Evolutionary conservation across 495 filamentous ascomycete species (phyloP).

Genomic region (Bacidia rubella): DNA sequence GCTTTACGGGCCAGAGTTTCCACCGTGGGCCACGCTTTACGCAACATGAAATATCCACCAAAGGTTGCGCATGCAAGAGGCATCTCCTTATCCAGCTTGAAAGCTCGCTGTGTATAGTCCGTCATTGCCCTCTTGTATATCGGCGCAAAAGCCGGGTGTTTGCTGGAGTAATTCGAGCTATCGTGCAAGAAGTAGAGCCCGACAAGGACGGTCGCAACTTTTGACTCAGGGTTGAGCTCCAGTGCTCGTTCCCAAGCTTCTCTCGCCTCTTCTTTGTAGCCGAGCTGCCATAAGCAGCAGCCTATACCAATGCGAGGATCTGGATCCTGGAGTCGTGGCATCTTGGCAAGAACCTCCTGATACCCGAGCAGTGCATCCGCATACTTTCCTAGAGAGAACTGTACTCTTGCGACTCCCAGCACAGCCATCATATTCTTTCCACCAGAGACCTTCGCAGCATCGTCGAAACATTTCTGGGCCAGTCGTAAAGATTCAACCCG

Average conservation of each 20-base stretch:
- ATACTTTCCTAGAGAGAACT: slow-evolving; percentile 72
- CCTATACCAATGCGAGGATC: slow-evolving; percentile 92
- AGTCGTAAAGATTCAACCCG: slow-evolving; percentile 65
- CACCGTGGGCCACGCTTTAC: slow-evolving; percentile 61
- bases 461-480: slow-evolving; percentile 83
- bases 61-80: slow-evolving; percentile 85
- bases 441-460: slow-evolving; percentile 69
- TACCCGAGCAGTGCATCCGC: slow-evolving; percentile 70
- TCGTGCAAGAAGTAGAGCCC: slow-evolving; percentile 77
- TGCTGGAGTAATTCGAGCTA: slow-evolving; percentile 64
- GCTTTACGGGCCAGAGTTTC: slow-evolving; percentile 82
- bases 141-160: slow-evolving; percentile 59
- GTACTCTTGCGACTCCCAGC: slow-evolving; percentile 70
- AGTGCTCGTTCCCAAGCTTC: slow-evolving; percentile 78
- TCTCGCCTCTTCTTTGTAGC: slow-evolving; percentile 84
- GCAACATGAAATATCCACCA: slow-evolving; percentile 71
- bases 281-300: slow-evolving; percentile 89
- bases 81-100: slow-evolving; percentile 88
- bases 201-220: slow-evolving; percentile 79
- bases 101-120: slow-evolving; percentile 82
- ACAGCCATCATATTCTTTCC: slow-evolving; percentile 81
- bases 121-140: slow-evolving; percentile 90
- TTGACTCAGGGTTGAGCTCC: slow-evolving; percentile 77
- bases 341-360: slow-evolving; percentile 69
- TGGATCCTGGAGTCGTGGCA: slow-evolving; percentile 81